These are phyloP conservation scores for Hibiscus tridactylites DNA, from an alignment of 345 rosid species.

Conservation along the genomic window DNA sequence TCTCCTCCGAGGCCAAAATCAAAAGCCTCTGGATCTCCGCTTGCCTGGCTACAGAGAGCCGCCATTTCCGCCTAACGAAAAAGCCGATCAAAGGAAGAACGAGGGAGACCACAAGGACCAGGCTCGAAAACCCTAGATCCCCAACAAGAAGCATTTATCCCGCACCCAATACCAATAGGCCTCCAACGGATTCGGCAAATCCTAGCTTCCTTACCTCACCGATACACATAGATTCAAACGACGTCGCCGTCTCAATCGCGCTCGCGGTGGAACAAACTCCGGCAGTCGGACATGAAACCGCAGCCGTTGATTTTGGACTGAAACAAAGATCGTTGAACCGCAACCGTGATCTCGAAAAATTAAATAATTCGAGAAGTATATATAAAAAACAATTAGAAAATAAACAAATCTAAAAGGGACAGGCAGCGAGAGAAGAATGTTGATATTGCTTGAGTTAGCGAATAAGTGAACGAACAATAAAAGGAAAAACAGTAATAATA, in stretches of 20 bases:
- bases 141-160: slow-evolving; percentile 71
- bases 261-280: not conserved
- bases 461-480: not conserved
- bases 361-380: slow-evolving; percentile 4
- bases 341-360: slow-evolving; percentile 8
- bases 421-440: slow-evolving; percentile 6
- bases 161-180: slow-evolving; percentile 31
- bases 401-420: slow-evolving; percentile 13
- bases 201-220: slow-evolving; percentile 28
- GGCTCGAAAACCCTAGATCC: slow-evolving; percentile 90
- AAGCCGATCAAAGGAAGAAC: slow-evolving; percentile 38
- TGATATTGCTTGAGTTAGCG: not conserved
- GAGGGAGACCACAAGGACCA: slow-evolving; percentile 51
- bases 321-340: slow-evolving; percentile 11
- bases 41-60: slow-evolving; percentile 44
- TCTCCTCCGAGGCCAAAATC: slow-evolving; percentile 74
- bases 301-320: slow-evolving; percentile 1
- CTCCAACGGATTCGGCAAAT: slow-evolving; percentile 29
- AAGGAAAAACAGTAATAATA: not conserved
- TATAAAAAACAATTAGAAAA: not conserved
- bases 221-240: slow-evolving; percentile 41
- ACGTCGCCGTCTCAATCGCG: slow-evolving; percentile 3
- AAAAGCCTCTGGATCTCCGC: slow-evolving; percentile 74
- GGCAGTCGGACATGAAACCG: slow-evolving; percentile 23
- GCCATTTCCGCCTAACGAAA: slow-evolving; percentile 67